Evolutionary conservation across 2,329 filamentous ascomycete species (phyloP).

Genomic region (Colletotrichum horii): DNA sequence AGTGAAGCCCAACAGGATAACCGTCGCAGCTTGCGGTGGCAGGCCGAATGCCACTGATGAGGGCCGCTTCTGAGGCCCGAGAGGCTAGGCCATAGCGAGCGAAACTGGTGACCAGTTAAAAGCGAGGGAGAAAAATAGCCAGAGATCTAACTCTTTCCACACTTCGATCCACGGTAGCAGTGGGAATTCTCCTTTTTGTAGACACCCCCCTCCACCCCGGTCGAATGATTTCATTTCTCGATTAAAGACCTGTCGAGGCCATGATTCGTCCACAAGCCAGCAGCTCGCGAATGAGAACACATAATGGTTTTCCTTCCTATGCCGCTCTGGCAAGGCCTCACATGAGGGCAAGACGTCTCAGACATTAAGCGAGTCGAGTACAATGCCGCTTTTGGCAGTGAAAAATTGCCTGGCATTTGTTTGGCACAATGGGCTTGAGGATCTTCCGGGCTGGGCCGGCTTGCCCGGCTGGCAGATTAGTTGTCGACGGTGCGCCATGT

Average conservation of each 20-base stretch:
- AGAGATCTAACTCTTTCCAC: slow-evolving; percentile 17
- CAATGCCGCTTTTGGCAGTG: neutral
- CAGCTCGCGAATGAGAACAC: neutral
- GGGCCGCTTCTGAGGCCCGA: neutral
- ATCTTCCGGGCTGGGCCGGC: neutral
- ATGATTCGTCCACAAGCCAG: neutral
- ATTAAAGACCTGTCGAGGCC: neutral
- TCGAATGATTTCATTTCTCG: slow-evolving; percentile 13
- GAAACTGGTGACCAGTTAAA: neutral
- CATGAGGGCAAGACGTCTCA: neutral
- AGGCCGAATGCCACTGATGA: neutral
- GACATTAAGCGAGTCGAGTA: neutral
- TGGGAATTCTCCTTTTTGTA: slow-evolving; percentile 2
- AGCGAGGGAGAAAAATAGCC: neutral
- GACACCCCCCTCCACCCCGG: neutral
- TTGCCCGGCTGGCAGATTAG: neutral
- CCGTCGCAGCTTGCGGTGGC: neutral
- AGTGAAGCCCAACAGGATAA: neutral
- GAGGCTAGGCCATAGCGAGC: neutral
- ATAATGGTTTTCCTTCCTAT: neutral
- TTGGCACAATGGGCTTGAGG: neutral
- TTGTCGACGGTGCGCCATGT: neutral
- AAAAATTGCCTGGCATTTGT: neutral
- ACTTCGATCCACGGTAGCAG: slow-evolving; percentile 21
- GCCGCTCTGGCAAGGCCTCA: neutral